phyloP scores from a whole-genome alignment of 2,329 filamentous ascomycete genomes.

The Diaporthe sp. region DNA sequence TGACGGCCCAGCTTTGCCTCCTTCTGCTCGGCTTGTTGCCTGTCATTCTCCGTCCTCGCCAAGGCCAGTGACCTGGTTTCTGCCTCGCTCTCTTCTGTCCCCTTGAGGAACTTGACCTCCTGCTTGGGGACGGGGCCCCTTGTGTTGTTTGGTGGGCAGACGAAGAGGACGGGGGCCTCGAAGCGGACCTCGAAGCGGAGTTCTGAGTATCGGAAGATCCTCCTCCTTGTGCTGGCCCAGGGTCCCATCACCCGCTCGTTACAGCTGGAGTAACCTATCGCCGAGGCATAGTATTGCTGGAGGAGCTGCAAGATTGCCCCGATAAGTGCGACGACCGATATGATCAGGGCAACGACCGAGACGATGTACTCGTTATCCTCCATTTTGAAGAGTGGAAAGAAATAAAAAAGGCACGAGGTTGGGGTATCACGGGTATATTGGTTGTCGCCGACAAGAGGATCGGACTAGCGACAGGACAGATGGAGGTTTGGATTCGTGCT shows the following conservation, averaged over 20 bases:
- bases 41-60: conserved; percentile 17
- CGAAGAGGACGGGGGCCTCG: conserved; percentile 64
- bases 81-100: conserved; percentile 51
- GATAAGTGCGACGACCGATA: conserved; percentile 60
- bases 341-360: conserved; percentile 58
- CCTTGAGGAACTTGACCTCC: conserved; percentile 54
- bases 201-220: conserved; percentile 56
- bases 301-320: conserved; percentile 61
- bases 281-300: conserved; percentile 64
- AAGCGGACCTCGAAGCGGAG: conserved; percentile 64
- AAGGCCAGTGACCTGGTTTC: conserved; percentile 44
- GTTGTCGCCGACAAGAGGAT: neutral
- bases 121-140: conserved; percentile 48
- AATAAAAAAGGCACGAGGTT: neutral
- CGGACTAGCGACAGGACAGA: neutral
- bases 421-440: neutral
- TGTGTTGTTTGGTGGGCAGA: conserved; percentile 57
- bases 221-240: conserved; percentile 57
- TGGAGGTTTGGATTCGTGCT: neutral
- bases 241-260: conserved; percentile 61
- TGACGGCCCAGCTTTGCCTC: conserved; percentile 33
- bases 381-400: conserved; percentile 1
- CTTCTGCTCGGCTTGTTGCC: conserved; percentile 24
- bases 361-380: conserved; percentile 50
- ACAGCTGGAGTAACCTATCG: conserved; percentile 62